Percentiles rank a stretch among this genome's conserved stretches.
Conservation (phyloP, 1,139 yeast genomes). For the Kurtzmaniella natalensis region DNA sequence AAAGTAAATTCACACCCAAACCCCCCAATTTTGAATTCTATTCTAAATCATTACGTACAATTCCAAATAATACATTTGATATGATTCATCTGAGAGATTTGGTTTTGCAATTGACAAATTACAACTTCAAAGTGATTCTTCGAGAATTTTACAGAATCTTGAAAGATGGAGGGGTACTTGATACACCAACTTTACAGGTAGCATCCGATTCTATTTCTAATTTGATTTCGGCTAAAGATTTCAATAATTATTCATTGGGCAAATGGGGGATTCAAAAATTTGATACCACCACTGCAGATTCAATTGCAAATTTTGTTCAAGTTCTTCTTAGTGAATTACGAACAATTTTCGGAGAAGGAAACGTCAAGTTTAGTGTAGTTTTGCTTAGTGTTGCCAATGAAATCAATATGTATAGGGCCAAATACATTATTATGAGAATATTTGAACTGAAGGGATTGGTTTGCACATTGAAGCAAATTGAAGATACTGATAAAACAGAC, state of each 20-base stretch:
- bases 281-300: neutral
- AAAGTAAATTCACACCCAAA: conserved; percentile 18
- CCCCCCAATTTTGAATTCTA: conserved; percentile 38
- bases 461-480: conserved; percentile 24
- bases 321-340: conserved; percentile 20
- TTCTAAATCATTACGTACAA: conserved; percentile 23
- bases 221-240: conserved; percentile 1
- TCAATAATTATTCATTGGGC: neutral
- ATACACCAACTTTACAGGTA: conserved; percentile 26
- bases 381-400: conserved; percentile 30
- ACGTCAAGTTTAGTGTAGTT: conserved; percentile 29
- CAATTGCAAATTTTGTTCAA: conserved; percentile 1
- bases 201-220: conserved; percentile 15
- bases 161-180: conserved; percentile 33
- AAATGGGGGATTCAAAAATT: neutral
- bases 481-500: conserved; percentile 13
- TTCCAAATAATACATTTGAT: conserved; percentile 30
- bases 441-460: conserved; percentile 34
- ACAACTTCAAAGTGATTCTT: conserved; percentile 23
- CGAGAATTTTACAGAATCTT: conserved; percentile 34
- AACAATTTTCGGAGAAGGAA: conserved; percentile 29
- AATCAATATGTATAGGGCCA: conserved; percentile 27
- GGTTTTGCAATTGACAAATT: conserved; percentile 24
- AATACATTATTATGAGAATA: conserved; percentile 26
- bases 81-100: conserved; percentile 36